Conservation (phyloP, 2,329 filamentous ascomycete species). For the Dactylonectria estremocensis region DNA sequence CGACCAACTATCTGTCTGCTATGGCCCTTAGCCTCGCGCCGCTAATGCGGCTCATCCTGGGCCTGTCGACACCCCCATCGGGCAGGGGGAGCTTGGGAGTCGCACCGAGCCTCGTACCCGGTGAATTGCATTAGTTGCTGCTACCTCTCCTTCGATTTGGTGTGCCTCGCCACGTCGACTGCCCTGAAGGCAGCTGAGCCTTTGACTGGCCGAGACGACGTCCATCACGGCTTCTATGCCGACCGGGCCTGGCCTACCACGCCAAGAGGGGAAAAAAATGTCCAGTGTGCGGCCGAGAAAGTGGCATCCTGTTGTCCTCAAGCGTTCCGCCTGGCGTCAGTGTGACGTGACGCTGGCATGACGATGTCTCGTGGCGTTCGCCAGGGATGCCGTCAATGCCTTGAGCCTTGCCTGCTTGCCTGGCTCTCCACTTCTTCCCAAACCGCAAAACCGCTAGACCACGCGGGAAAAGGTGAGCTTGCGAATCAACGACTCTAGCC, state of each 20-base stretch:
- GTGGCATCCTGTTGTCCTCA: conserved; percentile 24
- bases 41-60: conserved; percentile 50
- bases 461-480: conserved; percentile 5
- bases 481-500: conserved; percentile 15
- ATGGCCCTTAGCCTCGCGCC: conserved; percentile 30
- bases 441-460: conserved; percentile 20
- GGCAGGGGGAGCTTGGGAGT: neutral
- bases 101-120: neutral
- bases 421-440: conserved; percentile 25
- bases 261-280: neutral
- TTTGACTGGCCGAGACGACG: neutral
- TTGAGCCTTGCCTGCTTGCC: conserved; percentile 9
- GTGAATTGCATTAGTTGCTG: conserved; percentile 13
- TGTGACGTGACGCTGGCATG: conserved; percentile 44
- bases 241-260: conserved; percentile 9
- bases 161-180: conserved; percentile 15
- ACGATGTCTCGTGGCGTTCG: conserved; percentile 36
- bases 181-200: conserved; percentile 7
- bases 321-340: conserved; percentile 31
- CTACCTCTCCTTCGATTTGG: conserved; percentile 17
- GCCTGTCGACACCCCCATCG: conserved; percentile 16
- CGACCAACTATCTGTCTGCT: conserved; percentile 28
- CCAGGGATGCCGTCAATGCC: conserved; percentile 35
- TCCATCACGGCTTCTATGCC: conserved; percentile 10
- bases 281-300: neutral